Conservation (phyloP, 371 early-diverging fungal genomes). For the Actinomortierella ambigua region DNA sequence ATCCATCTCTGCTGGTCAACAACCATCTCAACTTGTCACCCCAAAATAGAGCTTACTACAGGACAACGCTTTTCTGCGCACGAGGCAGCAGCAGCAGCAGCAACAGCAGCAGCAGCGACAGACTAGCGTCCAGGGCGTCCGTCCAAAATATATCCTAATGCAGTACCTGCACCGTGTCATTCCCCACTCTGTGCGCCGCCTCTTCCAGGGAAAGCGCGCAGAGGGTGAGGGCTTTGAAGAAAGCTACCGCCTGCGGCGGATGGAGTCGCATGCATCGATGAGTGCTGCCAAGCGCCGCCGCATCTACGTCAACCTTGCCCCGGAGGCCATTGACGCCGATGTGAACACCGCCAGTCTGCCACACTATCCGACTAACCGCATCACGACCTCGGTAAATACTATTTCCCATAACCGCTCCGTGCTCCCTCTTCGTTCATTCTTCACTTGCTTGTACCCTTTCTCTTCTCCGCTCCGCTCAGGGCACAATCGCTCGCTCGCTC, state of each 20-base stretch:
- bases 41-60: no score
- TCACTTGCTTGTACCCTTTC: not conserved
- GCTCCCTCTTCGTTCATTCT: no score
- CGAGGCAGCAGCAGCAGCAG: no score
- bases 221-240: constrained; percentile 41
- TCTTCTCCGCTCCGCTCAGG: no score
- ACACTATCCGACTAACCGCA: constrained; percentile 38
- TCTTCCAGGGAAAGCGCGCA: constrained; percentile 19
- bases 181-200: constrained; percentile 33
- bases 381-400: constrained; percentile 48
- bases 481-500: no score
- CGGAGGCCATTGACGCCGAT: constrained; percentile 35
- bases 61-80: not conserved
- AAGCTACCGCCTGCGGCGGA: constrained; percentile 42
- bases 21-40: not conserved
- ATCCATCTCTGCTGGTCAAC: not conserved
- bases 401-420: constrained; percentile 15
- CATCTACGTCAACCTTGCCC: constrained; percentile 39
- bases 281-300: constrained; percentile 28
- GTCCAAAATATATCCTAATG: constrained; percentile 8
- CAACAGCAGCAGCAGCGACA: not conserved
- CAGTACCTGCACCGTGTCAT: constrained; percentile 42
- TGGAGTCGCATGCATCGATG: constrained; percentile 46
- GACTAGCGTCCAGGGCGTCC: not conserved
- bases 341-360: constrained; percentile 33